These are phyloP conservation scores for Fusarium sp. DNA, from an alignment of 2,329 filamentous ascomycete species.

Conservation along the genomic window DNA sequence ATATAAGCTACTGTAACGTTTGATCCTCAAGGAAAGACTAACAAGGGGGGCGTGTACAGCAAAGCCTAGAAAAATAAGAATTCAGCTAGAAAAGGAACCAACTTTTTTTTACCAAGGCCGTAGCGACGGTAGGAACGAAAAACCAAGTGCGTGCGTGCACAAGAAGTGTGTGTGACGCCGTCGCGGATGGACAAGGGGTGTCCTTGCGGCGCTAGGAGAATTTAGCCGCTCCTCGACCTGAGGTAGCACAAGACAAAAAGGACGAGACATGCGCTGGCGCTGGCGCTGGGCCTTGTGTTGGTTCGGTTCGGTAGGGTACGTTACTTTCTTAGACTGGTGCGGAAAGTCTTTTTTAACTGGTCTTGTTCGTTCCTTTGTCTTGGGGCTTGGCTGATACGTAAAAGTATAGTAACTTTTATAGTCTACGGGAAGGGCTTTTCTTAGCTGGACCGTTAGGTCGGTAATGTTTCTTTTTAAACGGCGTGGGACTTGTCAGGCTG, in stretches of 20 bases:
- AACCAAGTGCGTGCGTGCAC: constrained; percentile 29
- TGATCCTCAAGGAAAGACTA: constrained; percentile 14
- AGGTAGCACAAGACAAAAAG: constrained; percentile 1
- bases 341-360: constrained; percentile 6
- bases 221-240: constrained; percentile 43
- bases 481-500: constrained; percentile 14
- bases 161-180: constrained; percentile 46
- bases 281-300: background rate
- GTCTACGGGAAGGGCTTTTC: constrained; percentile 8
- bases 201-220: constrained; percentile 48
- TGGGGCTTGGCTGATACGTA: background rate
- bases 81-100: constrained; percentile 33
- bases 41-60: constrained; percentile 41
- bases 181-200: constrained; percentile 44
- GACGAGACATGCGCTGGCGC: constrained; percentile 3
- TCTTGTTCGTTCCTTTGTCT: constrained; percentile 10
- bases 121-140: constrained; percentile 23
- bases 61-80: constrained; percentile 8
- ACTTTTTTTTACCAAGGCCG: constrained; percentile 35
- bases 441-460: background rate
- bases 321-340: background rate
- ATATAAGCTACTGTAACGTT: constrained; percentile 37
- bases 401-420: constrained; percentile 1
- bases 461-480: background rate
- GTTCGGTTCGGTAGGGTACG: constrained; percentile 1